Evolutionary conservation across 371 early-diverging fungal genomes (phyloP).

Genomic region (Polyrhizophydium stewartii): DNA sequence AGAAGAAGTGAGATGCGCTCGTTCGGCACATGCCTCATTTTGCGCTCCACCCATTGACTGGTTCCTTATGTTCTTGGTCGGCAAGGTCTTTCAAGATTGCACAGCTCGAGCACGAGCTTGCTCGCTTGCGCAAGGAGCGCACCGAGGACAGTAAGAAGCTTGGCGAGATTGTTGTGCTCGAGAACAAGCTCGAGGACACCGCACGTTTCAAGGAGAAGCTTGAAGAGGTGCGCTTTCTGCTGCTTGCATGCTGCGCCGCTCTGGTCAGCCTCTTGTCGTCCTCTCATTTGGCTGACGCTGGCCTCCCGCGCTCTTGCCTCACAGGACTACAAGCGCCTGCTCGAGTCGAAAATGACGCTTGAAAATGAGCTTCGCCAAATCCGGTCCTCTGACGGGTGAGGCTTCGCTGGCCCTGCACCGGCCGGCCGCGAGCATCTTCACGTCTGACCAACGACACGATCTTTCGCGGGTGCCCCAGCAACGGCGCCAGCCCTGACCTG

Average conservation of each 20-base stretch:
- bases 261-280: background rate
- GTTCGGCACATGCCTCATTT: too few species aligned
- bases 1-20: too few species aligned
- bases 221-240: constrained; percentile 45
- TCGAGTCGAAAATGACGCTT: constrained; percentile 62
- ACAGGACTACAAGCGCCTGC: constrained; percentile 61
- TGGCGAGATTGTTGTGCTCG: constrained; percentile 52
- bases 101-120: constrained; percentile 75
- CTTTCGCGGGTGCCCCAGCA: too few species aligned
- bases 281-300: background rate
- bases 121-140: constrained; percentile 11
- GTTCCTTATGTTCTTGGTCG: too few species aligned
- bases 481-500: constrained; percentile 17
- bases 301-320: background rate
- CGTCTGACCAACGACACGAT: background rate
- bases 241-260: background rate
- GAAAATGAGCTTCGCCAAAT: constrained; percentile 71
- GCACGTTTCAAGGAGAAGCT: constrained; percentile 64
- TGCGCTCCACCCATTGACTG: too few species aligned
- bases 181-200: constrained; percentile 69
- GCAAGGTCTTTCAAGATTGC: too few species aligned
- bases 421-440: too few species aligned
- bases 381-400: constrained; percentile 28
- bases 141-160: constrained; percentile 15
- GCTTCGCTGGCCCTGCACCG: too few species aligned